Base-by-base conservation (phyloP, 495 filamentous ascomycete genomes). In the Immersiella caudata region DNA sequence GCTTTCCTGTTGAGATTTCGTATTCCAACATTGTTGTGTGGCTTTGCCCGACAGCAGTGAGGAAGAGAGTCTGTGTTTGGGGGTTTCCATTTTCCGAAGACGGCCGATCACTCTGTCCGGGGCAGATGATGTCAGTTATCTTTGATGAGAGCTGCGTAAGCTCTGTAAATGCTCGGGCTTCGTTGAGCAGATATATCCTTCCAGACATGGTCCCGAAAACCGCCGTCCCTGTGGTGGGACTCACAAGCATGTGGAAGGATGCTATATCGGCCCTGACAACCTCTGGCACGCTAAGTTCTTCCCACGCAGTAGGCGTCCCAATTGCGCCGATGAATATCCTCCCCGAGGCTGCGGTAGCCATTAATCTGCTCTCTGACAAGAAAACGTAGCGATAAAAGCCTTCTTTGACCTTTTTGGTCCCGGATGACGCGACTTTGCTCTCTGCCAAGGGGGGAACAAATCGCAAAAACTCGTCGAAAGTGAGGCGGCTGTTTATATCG, bases 371-470 rank as follows among this genome's bases (percentile, higher is more conserved):
- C 0, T 84, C 74, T 2, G 84, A 83, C 24, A 93, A 72, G 67
- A 93, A 93, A 11, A 80, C 81, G 70, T 92, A 94, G 35, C 83
- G 76, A 68, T 87, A 89, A 65, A 90, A 85, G 7, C 73, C 70
- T 63, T 89, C 84, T 57, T 82, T 80, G 14, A 65, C 61, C 22
- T 36, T 24, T 11, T 54, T 68, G 24, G 66, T 73, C 18, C 55
- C 16, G 11, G 6, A 27, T 12, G 33, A 24, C n/a, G 12, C 0
- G 2, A 20, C 21, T 4, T 16, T 21, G 1, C 7, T 4, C 6
- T 25, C 11, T 25, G 57, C 12, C 7, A 16, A n/a, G 4, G 50
- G 1, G 8, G 21, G 35, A 0, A 70, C 18, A 6, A 33, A 66
- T 24, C 62, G 51, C 9, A 70, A 50, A 2, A 76, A 65, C 6